phyloP scores from a whole-genome alignment of 1,284 basidiomycete genomes.

The Malassezia furfur region DNA sequence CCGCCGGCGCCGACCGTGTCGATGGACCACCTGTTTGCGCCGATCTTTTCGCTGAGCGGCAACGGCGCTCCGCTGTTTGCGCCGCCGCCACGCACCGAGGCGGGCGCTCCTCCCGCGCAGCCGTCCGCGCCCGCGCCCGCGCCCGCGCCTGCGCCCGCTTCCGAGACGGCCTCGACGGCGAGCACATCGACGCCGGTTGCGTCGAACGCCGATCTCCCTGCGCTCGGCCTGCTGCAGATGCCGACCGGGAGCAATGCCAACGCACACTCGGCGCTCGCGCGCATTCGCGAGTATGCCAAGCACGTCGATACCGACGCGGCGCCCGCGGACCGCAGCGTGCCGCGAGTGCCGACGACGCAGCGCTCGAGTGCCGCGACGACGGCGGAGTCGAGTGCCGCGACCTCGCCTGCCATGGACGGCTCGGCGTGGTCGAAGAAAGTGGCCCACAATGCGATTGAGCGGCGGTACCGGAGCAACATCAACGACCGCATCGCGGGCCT shows the following conservation, averaged over 20 bases:
- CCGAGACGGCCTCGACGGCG: background rate
- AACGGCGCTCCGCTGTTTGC: no score
- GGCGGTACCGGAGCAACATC: slow-evolving; percentile 46
- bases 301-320: background rate
- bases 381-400: background rate
- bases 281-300: slow-evolving; percentile 1
- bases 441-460: slow-evolving; percentile 45
- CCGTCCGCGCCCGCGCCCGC: background rate
- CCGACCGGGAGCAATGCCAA: background rate
- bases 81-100: background rate
- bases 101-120: background rate
- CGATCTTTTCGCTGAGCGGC: background rate
- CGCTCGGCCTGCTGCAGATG: background rate
- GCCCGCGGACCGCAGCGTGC: background rate
- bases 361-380: background rate
- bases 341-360: background rate
- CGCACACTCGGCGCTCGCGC: background rate
- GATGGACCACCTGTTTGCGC: background rate
- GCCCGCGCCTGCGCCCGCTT: background rate
- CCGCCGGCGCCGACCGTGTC: background rate
- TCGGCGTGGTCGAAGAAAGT: slow-evolving; percentile 28
- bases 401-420: background rate
- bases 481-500: slow-evolving; percentile 46
- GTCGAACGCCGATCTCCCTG: background rate
- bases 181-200: background rate